Conservation (phyloP, 1,139 yeast genomes). For the Sugiyamaella neomexicana region DNA sequence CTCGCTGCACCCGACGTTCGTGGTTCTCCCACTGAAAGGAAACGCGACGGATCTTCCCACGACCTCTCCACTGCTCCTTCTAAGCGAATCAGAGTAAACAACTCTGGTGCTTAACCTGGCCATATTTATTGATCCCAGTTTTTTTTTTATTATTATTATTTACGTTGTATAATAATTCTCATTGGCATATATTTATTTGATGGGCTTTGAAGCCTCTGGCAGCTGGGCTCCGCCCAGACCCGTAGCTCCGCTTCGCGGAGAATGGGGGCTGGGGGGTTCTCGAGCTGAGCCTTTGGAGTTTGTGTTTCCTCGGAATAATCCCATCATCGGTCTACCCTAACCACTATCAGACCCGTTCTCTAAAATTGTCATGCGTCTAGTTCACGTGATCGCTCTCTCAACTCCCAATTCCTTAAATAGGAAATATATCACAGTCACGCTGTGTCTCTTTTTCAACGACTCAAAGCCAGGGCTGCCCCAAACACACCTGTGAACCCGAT, state of each 20-base stretch:
- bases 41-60: slow-evolving; percentile 8
- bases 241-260: too few species aligned
- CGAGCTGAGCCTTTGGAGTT: too few species aligned
- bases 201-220: slow-evolving; percentile 3
- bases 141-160: slow-evolving; percentile 4
- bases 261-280: too few species aligned
- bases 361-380: too few species aligned
- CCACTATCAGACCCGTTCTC: background rate
- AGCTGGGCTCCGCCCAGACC: slow-evolving; percentile 1
- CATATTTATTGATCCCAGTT: slow-evolving; percentile 9
- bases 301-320: background rate
- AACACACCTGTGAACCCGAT: slow-evolving; percentile 7
- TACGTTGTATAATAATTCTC: slow-evolving; percentile 3
- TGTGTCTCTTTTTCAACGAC: slow-evolving; percentile 7
- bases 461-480: slow-evolving; percentile 5
- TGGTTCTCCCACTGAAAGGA: slow-evolving; percentile 17
- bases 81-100: slow-evolving; percentile 19
- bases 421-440: slow-evolving; percentile 6
- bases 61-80: slow-evolving; percentile 14
- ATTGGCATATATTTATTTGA: too few species aligned
- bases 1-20: slow-evolving; percentile 19
- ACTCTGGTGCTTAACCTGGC: background rate
- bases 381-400: background rate
- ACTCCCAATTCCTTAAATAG: background rate
- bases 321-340: slow-evolving; percentile 1